Evolutionary conservation across 2,329 filamentous ascomycete genomes (phyloP), one percentile per base, ranked within the genome.

Genomic region (Exophiala xenobiotica): DNA sequence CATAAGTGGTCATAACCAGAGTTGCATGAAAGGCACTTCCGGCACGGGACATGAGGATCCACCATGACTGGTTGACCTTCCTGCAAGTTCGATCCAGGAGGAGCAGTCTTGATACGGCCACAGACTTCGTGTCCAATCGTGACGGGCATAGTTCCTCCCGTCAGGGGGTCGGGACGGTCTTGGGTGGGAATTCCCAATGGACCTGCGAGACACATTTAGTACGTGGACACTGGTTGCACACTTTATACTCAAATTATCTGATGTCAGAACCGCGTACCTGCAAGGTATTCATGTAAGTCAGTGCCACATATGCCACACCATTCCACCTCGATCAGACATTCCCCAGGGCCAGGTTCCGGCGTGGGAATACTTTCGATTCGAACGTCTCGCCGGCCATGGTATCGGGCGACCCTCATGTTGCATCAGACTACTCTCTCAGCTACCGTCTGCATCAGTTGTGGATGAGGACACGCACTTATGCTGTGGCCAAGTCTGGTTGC

Each of bases 71-170:
- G 62, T 43, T 77, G 70, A 11, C 77, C 78, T 1, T 70, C 58
- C 39, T 73, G 71, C 61, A 74, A 38, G 6, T 46, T 55, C 4
- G 49, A 47, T 7, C 43, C 46, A 6, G 18, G 6, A 3, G 53
- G 43, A 2, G 29, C 78, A 3, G 20, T 39, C 19, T 40, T 74
- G 29, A 79, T 66, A 1, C 70, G 66, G 4, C 75, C 76, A 47
- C 70, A 74, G 61, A 79, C 78, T 57, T 78, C 77, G 57, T 79
- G 77, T 8, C 77, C 77, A 44, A 79, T 70, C 0, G 74, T 77
- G 47, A 79, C 50, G 12, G 74, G 77, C 2, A 76, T 67, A 12
- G 67, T 70, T 59, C 76, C 77, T 35, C 69, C 69, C 2, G 77
- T 81, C 49, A 79, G 74, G 1, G 75, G 74, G 64, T 80, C 77